A percentile compares a stretch with the other conserved stretches of the same genome.
These are phyloP conservation scores for Cornus kousa DNA, from an alignment of 148 eudicot genomes.

Conservation along the genomic window DNA sequence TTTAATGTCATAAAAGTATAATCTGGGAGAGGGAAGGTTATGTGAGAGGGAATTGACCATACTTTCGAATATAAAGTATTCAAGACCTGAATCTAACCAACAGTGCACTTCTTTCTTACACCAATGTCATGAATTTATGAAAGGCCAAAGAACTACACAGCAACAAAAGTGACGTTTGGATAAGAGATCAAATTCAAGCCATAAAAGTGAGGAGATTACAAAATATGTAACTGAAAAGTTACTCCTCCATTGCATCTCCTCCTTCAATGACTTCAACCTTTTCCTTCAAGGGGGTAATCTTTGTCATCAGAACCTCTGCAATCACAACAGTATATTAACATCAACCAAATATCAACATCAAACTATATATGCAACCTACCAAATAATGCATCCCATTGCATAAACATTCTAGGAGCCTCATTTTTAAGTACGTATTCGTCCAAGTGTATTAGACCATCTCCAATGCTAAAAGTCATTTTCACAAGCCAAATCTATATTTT, in stretches of 20 bases:
- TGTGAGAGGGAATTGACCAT: too few relatives aligned
- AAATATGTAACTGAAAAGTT: neutral
- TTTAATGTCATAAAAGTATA: too few relatives aligned
- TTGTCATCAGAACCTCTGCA: constrained; percentile 75
- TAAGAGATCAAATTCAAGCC: neutral
- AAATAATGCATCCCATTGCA: neutral
- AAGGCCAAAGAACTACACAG: too few relatives aligned
- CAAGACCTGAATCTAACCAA: too few relatives aligned
- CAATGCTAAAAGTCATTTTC: too few relatives aligned
- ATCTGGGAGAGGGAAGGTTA: too few relatives aligned
- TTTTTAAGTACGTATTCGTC: too few relatives aligned
- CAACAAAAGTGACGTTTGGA: neutral
- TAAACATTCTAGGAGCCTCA: neutral
- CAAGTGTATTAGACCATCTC: too few relatives aligned
- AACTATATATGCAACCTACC: neutral
- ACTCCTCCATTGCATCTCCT: constrained; percentile 92
- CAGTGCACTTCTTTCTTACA: too few relatives aligned
- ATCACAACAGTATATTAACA: constrained; percentile 11
- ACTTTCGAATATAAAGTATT: too few relatives aligned
- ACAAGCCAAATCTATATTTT: too few relatives aligned
- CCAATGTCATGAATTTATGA: too few relatives aligned
- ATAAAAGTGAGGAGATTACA: neutral
- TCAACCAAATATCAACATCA: constrained; percentile 1
- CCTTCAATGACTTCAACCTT: constrained; percentile 48
- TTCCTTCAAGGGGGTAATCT: constrained; percentile 53